Conservation (phyloP, 176 grass and related monocot genomes). For the Cenchrus purpureus region DNA sequence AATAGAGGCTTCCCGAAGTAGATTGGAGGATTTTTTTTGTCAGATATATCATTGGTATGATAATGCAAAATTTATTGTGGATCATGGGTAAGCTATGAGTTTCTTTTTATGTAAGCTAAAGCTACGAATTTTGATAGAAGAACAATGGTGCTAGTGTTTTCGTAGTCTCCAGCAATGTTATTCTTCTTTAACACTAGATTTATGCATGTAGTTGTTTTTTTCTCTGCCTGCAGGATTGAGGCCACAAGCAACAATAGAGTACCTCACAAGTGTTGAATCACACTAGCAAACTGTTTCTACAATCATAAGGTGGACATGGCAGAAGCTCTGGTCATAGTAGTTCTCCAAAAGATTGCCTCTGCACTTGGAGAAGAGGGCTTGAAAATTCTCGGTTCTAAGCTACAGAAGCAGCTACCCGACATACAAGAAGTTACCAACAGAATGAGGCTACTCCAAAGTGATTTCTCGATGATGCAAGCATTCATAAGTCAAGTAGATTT, state of each 20-base stretch:
- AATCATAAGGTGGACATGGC: slow-evolving; percentile 25
- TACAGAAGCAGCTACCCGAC: slow-evolving; percentile 29
- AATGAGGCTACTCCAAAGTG: slow-evolving; percentile 35
- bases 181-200: not conserved
- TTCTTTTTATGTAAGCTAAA: not conserved
- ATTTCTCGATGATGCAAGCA: slow-evolving; percentile 44
- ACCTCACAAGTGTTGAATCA: not conserved
- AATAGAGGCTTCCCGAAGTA: not conserved
- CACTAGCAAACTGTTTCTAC: not conserved
- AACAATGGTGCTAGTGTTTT: not conserved
- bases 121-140: not conserved
- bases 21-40: not conserved
- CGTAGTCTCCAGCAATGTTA: not conserved
- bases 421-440: slow-evolving; percentile 36
- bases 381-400: slow-evolving; percentile 21
- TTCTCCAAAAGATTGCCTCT: slow-evolving; percentile 37
- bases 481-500: slow-evolving; percentile 35
- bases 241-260: not conserved
- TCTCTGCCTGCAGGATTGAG: slow-evolving; percentile 11
- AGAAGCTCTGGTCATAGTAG: slow-evolving; percentile 43
- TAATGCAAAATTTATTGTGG: not conserved
- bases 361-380: slow-evolving; percentile 22
- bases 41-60: not conserved
- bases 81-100: not conserved
- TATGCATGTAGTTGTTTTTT: not conserved